These are phyloP conservation scores for Fonsecaea multimorphosa DNA, from an alignment of 2,329 filamentous ascomycete species.

Conservation along the genomic window DNA sequence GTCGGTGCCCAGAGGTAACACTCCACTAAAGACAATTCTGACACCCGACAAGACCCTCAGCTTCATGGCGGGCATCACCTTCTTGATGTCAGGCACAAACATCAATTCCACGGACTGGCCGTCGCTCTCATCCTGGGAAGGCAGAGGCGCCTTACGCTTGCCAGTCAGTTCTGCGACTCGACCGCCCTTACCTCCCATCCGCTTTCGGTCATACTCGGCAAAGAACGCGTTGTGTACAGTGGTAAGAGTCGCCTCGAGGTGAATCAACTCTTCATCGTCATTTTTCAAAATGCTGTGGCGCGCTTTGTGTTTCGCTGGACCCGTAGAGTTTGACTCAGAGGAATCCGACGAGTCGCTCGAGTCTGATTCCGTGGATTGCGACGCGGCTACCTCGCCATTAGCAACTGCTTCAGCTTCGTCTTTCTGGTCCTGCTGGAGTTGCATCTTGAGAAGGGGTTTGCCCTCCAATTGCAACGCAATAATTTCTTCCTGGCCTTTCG, in stretches of 20 bases:
- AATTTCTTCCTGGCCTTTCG: conserved; percentile 82
- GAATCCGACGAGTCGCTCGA: conserved; percentile 37
- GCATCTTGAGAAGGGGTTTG: conserved; percentile 86
- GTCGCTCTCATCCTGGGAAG: conserved; percentile 30
- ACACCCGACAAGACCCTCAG: conserved; percentile 73
- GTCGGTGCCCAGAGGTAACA: conserved; percentile 81
- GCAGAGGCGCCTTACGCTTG: conserved; percentile 38
- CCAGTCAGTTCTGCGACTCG: conserved; percentile 47
- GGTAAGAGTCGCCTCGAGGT: conserved; percentile 76
- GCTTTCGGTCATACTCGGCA: conserved; percentile 73
- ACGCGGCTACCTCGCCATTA: conserved; percentile 48
- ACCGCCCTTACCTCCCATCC: conserved; percentile 46
- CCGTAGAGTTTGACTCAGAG: conserved; percentile 42
- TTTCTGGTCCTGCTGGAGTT: conserved; percentile 86
- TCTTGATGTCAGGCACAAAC: conserved; percentile 81
- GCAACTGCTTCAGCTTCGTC: conserved; percentile 65
- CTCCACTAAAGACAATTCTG: conserved; percentile 85
- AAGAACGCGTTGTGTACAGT: conserved; percentile 81
- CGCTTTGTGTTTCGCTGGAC: conserved; percentile 48
- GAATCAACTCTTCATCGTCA: conserved; percentile 80
- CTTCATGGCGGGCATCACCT: conserved; percentile 84
- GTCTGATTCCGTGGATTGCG: conserved; percentile 51
- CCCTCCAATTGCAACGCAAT: conserved; percentile 89
- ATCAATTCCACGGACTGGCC: conserved; percentile 52
- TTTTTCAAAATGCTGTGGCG: conserved; percentile 83